phyloP scores from a whole-genome alignment of 2,329 filamentous ascomycete genomes.

The Chaetomium globosum region DNA sequence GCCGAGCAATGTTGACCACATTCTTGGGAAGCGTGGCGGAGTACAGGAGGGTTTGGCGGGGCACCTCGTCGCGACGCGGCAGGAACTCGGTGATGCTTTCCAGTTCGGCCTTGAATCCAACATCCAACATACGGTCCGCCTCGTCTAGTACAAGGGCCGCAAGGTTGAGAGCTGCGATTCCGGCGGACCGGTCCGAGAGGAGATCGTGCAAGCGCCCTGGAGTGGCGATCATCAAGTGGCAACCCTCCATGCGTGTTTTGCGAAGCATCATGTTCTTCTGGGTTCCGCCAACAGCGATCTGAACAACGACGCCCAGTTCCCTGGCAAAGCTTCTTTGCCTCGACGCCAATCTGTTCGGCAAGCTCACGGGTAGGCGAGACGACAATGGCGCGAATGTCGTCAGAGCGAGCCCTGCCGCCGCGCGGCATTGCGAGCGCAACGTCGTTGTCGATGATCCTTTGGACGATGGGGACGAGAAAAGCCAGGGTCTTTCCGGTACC shows the following conservation, averaged over 20 bases:
- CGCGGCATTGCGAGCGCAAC: constrained; percentile 58
- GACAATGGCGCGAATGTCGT: constrained; percentile 70
- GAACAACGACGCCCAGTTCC: constrained; percentile 68
- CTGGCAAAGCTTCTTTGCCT: constrained; percentile 69
- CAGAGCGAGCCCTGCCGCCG: constrained; percentile 46
- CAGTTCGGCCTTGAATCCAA: constrained; percentile 74
- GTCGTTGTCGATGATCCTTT: constrained; percentile 71
- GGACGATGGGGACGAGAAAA: constrained; percentile 83
- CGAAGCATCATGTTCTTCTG: constrained; percentile 70
- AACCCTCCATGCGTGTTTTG: constrained; percentile 72
- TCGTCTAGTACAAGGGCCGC: constrained; percentile 94
- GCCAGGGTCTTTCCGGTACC: constrained; percentile 96
- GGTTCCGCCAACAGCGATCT: constrained; percentile 89
- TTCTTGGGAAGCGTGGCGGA: constrained; percentile 88
- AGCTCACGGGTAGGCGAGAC: constrained; percentile 81
- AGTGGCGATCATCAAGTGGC: constrained; percentile 87
- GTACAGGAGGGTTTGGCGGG: constrained; percentile 90
- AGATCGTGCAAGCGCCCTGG: constrained; percentile 86
- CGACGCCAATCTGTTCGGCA: constrained; percentile 76
- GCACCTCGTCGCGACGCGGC: constrained; percentile 63
- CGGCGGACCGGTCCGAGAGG: constrained; percentile 64
- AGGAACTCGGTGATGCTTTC: constrained; percentile 62
- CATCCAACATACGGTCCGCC: constrained; percentile 97
- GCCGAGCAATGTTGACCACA: constrained; percentile 76
- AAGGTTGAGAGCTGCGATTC: constrained; percentile 75